phyloP scores from a whole-genome alignment of 306 rosid species.

The Carpinus viminea region DNA sequence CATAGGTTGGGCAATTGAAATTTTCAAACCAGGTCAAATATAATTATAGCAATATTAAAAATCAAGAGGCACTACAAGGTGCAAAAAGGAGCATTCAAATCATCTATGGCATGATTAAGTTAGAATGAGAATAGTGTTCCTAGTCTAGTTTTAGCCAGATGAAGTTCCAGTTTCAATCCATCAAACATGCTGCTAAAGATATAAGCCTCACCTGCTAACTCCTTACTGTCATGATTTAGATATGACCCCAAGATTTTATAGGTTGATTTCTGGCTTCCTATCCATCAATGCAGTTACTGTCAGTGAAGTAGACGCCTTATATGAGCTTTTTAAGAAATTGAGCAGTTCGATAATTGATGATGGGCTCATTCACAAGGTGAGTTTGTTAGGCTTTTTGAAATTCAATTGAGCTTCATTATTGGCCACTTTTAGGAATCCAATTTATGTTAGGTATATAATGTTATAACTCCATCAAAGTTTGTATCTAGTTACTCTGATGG shows the following conservation, averaged over 20 bases:
- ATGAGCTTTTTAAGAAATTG: constrained; percentile 74
- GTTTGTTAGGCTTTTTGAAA: constrained; percentile 7
- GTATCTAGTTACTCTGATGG: not conserved
- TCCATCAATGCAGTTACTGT: constrained; percentile 55
- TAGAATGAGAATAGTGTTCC: not conserved
- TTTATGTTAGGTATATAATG: not conserved
- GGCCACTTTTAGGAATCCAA: not conserved
- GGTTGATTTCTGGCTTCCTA: not conserved
- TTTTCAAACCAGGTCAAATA: not conserved
- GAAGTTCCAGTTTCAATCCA: not conserved
- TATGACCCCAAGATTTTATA: constrained; percentile 2
- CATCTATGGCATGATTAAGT: not conserved
- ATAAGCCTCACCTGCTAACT: not conserved
- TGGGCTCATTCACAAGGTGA: constrained; percentile 81
- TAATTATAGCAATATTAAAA: not conserved
- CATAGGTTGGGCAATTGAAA: not conserved
- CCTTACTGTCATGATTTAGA: not conserved
- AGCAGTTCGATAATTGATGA: constrained; percentile 81
- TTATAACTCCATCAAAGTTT: not conserved
- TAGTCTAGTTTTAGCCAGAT: not conserved
- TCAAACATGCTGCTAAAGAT: not conserved
- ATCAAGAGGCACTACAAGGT: not conserved
- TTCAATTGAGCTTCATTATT: not conserved
- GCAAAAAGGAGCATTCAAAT: not conserved
- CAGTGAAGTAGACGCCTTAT: constrained; percentile 78